A percentile compares a stretch with the other conserved stretches of the same genome.
phyloP scores from a whole-genome alignment of 2,329 filamentous ascomycete species.

The Rasamsonia emersonii region DNA sequence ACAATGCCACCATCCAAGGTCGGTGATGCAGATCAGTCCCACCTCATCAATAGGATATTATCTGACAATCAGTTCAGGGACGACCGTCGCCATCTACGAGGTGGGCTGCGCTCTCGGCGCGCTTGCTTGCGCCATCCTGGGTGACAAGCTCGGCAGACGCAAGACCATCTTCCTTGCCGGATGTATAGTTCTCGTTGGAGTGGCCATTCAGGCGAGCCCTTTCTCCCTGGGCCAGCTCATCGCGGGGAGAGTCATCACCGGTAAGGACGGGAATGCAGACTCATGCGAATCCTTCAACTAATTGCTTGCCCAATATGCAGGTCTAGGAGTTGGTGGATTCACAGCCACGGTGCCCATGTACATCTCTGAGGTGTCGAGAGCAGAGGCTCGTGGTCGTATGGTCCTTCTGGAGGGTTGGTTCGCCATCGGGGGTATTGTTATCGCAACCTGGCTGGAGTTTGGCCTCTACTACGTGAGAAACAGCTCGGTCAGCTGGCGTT shows the following conservation, averaged over 20 bases:
- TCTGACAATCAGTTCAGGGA: constrained; percentile 8
- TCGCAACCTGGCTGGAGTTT: too few species aligned
- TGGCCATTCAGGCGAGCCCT: constrained; percentile 35
- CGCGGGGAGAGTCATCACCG: constrained; percentile 36
- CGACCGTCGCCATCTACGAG: constrained; percentile 18
- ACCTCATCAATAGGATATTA: constrained; percentile 4
- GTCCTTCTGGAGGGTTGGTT: constrained; percentile 13
- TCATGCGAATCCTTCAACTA: constrained; percentile 10
- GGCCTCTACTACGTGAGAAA: not conserved
- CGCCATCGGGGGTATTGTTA: too few species aligned
- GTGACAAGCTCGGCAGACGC: constrained; percentile 36
- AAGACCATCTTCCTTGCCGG: constrained; percentile 34
- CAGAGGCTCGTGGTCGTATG: constrained; percentile 13
- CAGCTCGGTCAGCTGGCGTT: constrained; percentile 20
- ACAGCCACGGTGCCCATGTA: constrained; percentile 19
- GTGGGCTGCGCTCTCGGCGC: constrained; percentile 24
- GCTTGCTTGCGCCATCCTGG: constrained; percentile 35
- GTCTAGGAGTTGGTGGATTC: constrained; percentile 16
- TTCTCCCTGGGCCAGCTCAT: constrained; percentile 37
- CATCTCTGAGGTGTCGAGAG: constrained; percentile 12
- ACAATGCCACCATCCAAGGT: constrained; percentile 30
- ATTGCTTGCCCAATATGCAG: constrained; percentile 8
- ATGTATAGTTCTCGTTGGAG: constrained; percentile 31
- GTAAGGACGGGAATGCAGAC: constrained; percentile 16
- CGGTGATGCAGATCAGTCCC: constrained; percentile 8